These are phyloP conservation scores for Orychophragmus violaceus DNA, from an alignment of 345 rosid genomes.

Conservation along the genomic window DNA sequence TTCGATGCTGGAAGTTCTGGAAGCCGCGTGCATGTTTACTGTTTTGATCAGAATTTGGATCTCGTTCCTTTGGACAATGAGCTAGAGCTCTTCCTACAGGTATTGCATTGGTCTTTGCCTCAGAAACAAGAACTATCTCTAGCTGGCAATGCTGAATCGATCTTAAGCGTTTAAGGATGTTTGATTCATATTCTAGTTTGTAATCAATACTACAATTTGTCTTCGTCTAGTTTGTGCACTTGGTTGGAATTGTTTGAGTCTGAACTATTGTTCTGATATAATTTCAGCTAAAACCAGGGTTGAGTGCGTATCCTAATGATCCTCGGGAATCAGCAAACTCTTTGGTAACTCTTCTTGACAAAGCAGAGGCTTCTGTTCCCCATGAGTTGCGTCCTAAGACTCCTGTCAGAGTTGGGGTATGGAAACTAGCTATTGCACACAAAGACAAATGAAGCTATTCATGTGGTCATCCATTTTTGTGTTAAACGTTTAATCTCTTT, in stretches of 20 bases:
- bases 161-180: neutral
- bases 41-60: slow-evolving; percentile 85
- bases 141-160: neutral
- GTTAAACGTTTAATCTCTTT: neutral
- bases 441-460: neutral
- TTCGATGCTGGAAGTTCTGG: slow-evolving; percentile 98
- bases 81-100: slow-evolving; percentile 86
- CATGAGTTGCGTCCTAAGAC: slow-evolving; percentile 62
- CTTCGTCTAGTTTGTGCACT: no score
- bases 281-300: slow-evolving; percentile 71
- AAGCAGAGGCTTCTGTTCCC: slow-evolving; percentile 80
- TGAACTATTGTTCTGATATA: no score
- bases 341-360: slow-evolving; percentile 57
- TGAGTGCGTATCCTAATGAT: slow-evolving; percentile 74
- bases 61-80: slow-evolving; percentile 80
- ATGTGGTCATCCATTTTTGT: neutral
- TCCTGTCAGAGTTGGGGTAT: slow-evolving; percentile 96
- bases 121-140: no score
- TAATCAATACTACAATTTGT: no score
- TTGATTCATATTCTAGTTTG: neutral
- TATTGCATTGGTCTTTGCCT: no score
- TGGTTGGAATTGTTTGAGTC: no score
- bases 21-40: slow-evolving; percentile 91
- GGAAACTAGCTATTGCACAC: slow-evolving; percentile 18
- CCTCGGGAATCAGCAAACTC: slow-evolving; percentile 72